Evolutionary conservation across 495 filamentous ascomycete species (phyloP), one percentile per base, ranked within the genome.

Genomic region (Aspergillus cristatus): DNA sequence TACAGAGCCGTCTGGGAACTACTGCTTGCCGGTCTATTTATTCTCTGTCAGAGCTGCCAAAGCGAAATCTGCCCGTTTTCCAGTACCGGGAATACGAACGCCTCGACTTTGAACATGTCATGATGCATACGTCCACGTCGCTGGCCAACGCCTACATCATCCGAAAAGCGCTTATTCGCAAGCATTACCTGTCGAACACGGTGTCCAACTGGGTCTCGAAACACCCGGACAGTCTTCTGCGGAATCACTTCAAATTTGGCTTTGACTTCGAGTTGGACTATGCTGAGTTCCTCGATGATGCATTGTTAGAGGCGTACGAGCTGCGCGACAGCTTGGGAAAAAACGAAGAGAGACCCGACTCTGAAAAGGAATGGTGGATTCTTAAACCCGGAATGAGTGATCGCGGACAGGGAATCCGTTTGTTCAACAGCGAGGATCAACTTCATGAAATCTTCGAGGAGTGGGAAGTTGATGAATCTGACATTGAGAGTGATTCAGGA

Each of bases 341-440:
- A 32, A 94, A 94, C 49, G 67, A 65, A 40, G 54, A 55, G 26
- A 55, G 52, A 14, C 43, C 54, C 3, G 51, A 59, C 2, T 50
- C 62, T 0, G 72, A 84, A 48, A 71, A 69, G 34, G 84, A 93
- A 60, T 98, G 90, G 90, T 98, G 91, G 91, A 95, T 97, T 43
- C 60, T 97, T 28, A 98, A 98, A 54, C 91, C 91, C 0, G 77
- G 89, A 1, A 97, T 98, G 91, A 94, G 86, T 59, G 91, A 97
- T 53, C 75, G 89, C 3, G 91, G 90, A 2, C 86, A 95, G 53
- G 91, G 91, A 2, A 91, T 98, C 29, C 63, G 86, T 26, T 66
- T 98, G 2, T 98, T 98, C 58, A 81, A 75, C 51, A 83, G 76
- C 28, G 81, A 87, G 60, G 77, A 78, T 34, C 79, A 94, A 51